phyloP scores from a whole-genome alignment of 192 early-diverging fungal genomes.

The Phlyctochytrium bullatum region DNA sequence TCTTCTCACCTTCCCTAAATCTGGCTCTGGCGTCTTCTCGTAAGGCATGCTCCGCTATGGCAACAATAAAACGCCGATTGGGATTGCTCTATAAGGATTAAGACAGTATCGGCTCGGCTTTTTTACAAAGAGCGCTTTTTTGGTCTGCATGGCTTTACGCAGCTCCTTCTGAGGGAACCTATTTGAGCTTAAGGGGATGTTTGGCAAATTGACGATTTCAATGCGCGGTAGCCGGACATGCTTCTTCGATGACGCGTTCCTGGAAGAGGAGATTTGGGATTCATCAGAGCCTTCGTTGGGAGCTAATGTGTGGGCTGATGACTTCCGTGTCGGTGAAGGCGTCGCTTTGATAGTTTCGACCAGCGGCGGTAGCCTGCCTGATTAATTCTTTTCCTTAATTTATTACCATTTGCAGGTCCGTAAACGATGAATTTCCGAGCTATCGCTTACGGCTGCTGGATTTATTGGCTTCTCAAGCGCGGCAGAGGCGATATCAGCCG shows the following conservation, averaged over 20 bases:
- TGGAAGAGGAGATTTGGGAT: neutral
- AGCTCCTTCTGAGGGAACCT: constrained; percentile 21
- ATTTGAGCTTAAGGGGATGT: constrained; percentile 14
- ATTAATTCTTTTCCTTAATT: too few species aligned
- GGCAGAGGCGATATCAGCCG: neutral
- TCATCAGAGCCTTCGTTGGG: neutral
- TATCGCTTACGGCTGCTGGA: constrained; percentile 8
- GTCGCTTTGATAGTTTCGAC: constrained; percentile 2
- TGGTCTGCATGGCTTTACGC: constrained; percentile 6
- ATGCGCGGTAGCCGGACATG: neutral
- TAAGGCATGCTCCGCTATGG: constrained; percentile 10
- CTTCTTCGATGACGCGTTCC: neutral
- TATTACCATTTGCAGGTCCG: constrained; percentile 20
- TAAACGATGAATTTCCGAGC: constrained; percentile 13
- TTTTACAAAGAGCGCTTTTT: constrained; percentile 10
- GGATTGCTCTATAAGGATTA: constrained; percentile 19
- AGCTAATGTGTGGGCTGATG: neutral
- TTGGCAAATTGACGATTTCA: constrained; percentile 9
- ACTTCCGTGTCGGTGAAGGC: neutral
- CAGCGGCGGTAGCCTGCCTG: constrained; percentile 18
- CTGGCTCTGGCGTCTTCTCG: constrained; percentile 16
- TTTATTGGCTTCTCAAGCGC: constrained; percentile 6
- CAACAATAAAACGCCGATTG: constrained; percentile 19
- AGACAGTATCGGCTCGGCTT: neutral
- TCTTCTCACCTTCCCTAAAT: constrained; percentile 1